Evolutionary conservation across 768 basidiomycete species (phyloP).

Genomic region (Holtermannia corniformis): DNA sequence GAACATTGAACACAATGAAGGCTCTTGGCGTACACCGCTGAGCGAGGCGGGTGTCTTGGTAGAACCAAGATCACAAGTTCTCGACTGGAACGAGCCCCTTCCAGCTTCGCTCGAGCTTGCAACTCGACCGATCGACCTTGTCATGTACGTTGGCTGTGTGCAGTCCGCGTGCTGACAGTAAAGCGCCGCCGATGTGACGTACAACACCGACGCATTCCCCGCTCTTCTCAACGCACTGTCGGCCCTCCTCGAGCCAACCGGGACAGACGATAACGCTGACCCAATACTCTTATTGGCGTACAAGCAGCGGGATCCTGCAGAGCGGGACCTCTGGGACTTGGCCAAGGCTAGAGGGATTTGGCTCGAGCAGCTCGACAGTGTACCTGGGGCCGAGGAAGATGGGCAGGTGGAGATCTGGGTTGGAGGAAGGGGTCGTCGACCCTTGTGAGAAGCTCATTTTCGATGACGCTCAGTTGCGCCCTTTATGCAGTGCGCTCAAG

Average conservation of each 20-base stretch:
- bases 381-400: slow-evolving; percentile 54
- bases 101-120: slow-evolving; percentile 43
- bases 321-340: slow-evolving; percentile 65
- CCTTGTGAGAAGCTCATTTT: too few species aligned
- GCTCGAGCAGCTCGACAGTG: slow-evolving; percentile 52
- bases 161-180: background rate
- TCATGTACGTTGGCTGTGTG: slow-evolving; percentile 52
- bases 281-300: slow-evolving; percentile 64
- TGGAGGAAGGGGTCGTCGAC: slow-evolving; percentile 6
- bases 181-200: slow-evolving; percentile 88
- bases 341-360: slow-evolving; percentile 48
- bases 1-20: slow-evolving; percentile 52
- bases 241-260: slow-evolving; percentile 44
- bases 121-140: slow-evolving; percentile 45
- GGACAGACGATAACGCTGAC: slow-evolving; percentile 22
- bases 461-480: too few species aligned
- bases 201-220: slow-evolving; percentile 78
- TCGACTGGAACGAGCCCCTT: slow-evolving; percentile 72
- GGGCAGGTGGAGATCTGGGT: slow-evolving; percentile 43
- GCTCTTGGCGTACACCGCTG: slow-evolving; percentile 2
- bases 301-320: slow-evolving; percentile 71
- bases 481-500: too few species aligned
- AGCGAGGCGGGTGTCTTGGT: background rate
- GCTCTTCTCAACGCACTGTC: slow-evolving; percentile 61
- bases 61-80: slow-evolving; percentile 35